phyloP scores from a whole-genome alignment of 2,329 filamentous ascomycete genomes.

The Colletotrichum plurivorum region DNA sequence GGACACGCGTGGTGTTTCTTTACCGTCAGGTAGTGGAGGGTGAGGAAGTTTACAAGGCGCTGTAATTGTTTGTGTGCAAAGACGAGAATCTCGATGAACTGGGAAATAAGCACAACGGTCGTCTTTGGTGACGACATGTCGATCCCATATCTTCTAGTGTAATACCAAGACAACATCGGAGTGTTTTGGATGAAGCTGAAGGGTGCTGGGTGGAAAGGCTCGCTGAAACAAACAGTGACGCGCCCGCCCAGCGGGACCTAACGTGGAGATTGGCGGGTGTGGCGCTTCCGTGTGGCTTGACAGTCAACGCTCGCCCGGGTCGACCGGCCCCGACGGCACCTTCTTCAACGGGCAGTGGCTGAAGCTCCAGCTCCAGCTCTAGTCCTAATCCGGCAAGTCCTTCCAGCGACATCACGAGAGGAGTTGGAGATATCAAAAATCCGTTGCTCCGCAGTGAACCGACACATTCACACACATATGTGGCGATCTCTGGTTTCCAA shows the following conservation, averaged over 20 bases:
- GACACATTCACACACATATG: constrained; percentile 31
- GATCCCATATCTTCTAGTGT: neutral
- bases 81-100: neutral
- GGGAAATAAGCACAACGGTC: neutral
- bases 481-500: constrained; percentile 38
- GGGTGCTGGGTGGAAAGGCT: neutral
- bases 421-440: constrained; percentile 32
- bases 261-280: constrained; percentile 1
- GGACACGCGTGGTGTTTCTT: neutral
- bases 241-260: neutral
- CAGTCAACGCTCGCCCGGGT: neutral
- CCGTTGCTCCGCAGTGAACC: constrained; percentile 31
- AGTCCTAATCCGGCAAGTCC: constrained; percentile 39
- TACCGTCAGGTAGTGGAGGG: constrained; percentile 2
- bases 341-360: constrained; percentile 21
- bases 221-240: constrained; percentile 26
- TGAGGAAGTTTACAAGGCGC: neutral
- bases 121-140: neutral
- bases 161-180: neutral
- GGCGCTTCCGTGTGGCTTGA: constrained; percentile 13
- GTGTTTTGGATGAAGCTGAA: constrained; percentile 21
- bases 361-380: constrained; percentile 31
- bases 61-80: neutral
- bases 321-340: neutral
- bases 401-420: constrained; percentile 38